Evolutionary conservation across 1,139 yeast species (phyloP), one percentile per base, ranked within the genome.

Genomic region (Pichia terricola): DNA sequence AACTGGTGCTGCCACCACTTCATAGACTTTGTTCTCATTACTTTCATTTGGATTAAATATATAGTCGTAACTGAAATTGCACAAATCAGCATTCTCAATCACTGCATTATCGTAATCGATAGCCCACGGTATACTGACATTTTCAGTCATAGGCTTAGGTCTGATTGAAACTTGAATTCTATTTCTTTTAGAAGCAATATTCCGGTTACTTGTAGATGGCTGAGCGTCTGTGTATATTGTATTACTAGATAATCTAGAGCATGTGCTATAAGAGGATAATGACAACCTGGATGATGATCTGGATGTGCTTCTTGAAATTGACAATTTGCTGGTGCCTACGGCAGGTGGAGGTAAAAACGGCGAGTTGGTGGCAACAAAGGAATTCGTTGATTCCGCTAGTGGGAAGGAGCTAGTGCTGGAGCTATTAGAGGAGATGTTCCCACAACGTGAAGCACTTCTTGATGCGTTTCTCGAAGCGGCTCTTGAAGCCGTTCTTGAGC

Each of bases 41-140:
- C 66, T 58, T 0, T 58, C 44, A 0, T 79, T 72, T 11, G 35
- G 35, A 34, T 34, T 11, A 61, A 82, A 88, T 2, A 89, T 94
- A 55, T 82, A 76, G 60, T 89, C 96, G 58, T 84, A 88, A 16
- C 66, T 63, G 59, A 82, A 87, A 31, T 75, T 72, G 1, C 78
- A 75, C 43, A 78, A 73, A 3, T 72, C 75, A 9, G 61, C 61
- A 51, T 79, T 75, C 11, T 66, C 37, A 22, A 50, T 44, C 26
- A 40, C 41, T n/a, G 42, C 38, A n/a, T 38, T 42, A 4, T 26
- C 25, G 3, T 30, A 28, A 35, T 44, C 38, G 1, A 50, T 7
- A 7, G 16, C 26, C 53, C 53, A 50, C 6, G 50, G 50, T 4
- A 43, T 37, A n/a, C 6, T 9, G 11, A 27, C 8, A 28, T 28